Percentiles rank a stretch among this genome's conserved stretches.
phyloP scores from a whole-genome alignment of 768 basidiomycete species.

The Panaeolus papilionaceus region DNA sequence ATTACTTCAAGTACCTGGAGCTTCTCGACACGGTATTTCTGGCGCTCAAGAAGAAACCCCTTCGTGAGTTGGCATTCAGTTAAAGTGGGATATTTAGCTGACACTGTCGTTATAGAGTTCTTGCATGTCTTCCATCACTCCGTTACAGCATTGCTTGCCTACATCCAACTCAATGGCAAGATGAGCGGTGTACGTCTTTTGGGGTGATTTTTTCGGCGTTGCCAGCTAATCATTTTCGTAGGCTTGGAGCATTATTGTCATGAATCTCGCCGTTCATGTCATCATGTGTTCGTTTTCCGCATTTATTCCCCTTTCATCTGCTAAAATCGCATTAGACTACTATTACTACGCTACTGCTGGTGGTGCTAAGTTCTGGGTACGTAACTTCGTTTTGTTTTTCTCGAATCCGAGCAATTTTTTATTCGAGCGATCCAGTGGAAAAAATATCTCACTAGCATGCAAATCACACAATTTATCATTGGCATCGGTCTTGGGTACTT shows the following conservation, averaged over 20 bases:
- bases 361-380: constrained; percentile 95
- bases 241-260: constrained; percentile 95
- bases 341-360: constrained; percentile 99
- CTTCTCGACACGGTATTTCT: constrained; percentile 97
- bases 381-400: not conserved
- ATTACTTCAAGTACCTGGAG: constrained; percentile 98
- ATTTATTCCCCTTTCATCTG: not conserved
- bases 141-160: constrained; percentile 95
- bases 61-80: constrained; percentile 61
- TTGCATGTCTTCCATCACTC: constrained; percentile 99
- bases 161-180: constrained; percentile 90
- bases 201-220: constrained; percentile 14
- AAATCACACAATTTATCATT: constrained; percentile 95
- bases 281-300: constrained; percentile 85
- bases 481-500: constrained; percentile 93
- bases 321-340: constrained; percentile 69
- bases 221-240: constrained; percentile 35
- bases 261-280: constrained; percentile 94
- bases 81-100: constrained; percentile 3
- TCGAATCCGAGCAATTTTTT: not conserved
- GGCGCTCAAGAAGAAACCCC: constrained; percentile 96
- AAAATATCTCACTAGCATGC: constrained; percentile 95
- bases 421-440: constrained; percentile 76
- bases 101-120: constrained; percentile 65
- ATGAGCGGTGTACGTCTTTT: constrained; percentile 81